These are phyloP conservation scores for Phaeosphaeriaceae sp. DNA, from an alignment of 2,329 filamentous ascomycete genomes.

Conservation along the genomic window DNA sequence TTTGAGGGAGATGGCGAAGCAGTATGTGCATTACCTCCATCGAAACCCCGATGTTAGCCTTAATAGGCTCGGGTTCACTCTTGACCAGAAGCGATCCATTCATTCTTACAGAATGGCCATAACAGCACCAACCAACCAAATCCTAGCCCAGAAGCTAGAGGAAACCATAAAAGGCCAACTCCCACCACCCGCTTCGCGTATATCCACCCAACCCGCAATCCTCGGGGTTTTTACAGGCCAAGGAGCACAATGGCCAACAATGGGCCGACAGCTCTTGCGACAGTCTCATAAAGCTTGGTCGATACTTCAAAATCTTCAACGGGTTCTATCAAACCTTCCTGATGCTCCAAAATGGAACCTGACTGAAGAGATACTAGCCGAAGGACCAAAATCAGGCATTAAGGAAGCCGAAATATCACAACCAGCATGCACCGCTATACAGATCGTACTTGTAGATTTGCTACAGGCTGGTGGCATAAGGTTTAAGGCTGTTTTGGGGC, in stretches of 20 bases:
- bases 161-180: no score
- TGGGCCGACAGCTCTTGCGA: conserved; percentile 24
- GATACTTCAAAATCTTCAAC: not conserved
- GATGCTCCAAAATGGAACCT: conserved; percentile 13
- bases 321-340: not conserved
- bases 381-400: conserved; percentile 5
- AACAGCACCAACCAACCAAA: not conserved
- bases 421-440: conserved; percentile 31
- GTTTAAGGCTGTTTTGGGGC: conserved; percentile 18
- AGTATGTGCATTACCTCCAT: not conserved
- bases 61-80: not conserved
- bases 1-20: not conserved
- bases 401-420: conserved; percentile 22
- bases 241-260: conserved; percentile 35
- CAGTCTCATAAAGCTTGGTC: not conserved
- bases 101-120: not conserved
- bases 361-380: conserved; percentile 15
- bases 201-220: not conserved
- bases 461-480: conserved; percentile 16
- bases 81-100: not conserved
- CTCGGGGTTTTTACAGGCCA: conserved; percentile 36
- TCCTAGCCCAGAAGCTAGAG: no score
- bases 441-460: conserved; percentile 29
- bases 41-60: not conserved
- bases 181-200: not conserved